Base-by-base conservation (phyloP, 805 yeast genomes). In the Zygoascus biomembranicola region DNA sequence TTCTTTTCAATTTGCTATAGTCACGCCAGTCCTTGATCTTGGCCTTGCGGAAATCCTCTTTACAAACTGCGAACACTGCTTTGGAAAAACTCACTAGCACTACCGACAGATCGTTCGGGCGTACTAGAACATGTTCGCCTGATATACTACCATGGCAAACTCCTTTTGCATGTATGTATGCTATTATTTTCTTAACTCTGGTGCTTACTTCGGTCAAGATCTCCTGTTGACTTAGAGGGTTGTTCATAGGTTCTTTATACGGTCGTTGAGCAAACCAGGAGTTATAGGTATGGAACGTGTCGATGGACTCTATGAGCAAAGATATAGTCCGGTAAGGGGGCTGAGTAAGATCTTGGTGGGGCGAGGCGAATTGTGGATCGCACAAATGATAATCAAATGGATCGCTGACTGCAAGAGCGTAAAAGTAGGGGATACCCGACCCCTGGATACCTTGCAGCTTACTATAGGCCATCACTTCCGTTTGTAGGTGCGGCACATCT, bases 401-500 rank as follows among this genome's bases (percentile, higher is more conserved):
- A 50, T 58, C 61, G n/a, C 55, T 31, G 1, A 50, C 35, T n/a
- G 49, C 41, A 2, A 54, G 14, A 28, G 50, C n/a, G 45, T 55
- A 51, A 9, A 56, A 32, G 28, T 39, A 58, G 11, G 61, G 61
- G 14, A 58, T 42, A 6, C 32, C 20, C 2, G 49, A 37, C 14
- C 61, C 61, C 42, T 56, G 61, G 11, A 58, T 49, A 9, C 32
- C 19, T 16, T 44, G 31, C 28, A 58, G 50, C 43, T 18, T 18
- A 6, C 28, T 16, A 49, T 54, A 58, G 1, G 53, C 47, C 20
- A 28, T 6, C 14, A 54, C 37, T 28, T 52, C 51, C 13, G 19
- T 19, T 28, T n/a, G n/a, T 37, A 53, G 41, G 8, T 48, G 23
- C n/a, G 8, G 5, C n/a, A 11, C 13, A 16, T 18, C 13, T 5